Base-by-base conservation (phyloP, 306 rosid species). In the Cicer judaicum region DNA sequence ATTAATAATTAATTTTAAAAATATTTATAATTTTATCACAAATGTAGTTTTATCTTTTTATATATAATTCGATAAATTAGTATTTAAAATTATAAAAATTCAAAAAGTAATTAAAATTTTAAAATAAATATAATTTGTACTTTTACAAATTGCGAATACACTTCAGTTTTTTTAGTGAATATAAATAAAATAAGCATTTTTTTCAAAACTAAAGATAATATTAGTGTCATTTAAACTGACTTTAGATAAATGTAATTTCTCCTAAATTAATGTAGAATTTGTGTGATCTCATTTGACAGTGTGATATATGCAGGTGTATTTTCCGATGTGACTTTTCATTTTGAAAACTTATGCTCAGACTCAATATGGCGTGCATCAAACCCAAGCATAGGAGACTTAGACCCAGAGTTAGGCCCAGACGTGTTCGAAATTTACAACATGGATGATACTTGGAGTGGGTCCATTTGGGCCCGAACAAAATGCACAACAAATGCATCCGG, bases 391-490 rank as follows among this genome's bases (percentile, higher is more conserved):
- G 65, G 82, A 4, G 83, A 84, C 18, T 12, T 10, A 2, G 50
- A 55, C 1, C 90, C 86, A 0, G 68, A 68, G 3, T 0, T 55
- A 0, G 18, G 11, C 1, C 68, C 68, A 0, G 1, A 10, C 6
- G 8, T 24, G 1, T 38, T 11, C 0, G 55, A 56, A 9, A 38
- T 65, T 5, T 81, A 75, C 73, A 8, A 0, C n/a, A 84, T 78
- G 85, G 83, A 79, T 0, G 84, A 86, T 52, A 12, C 16, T 4
- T 86, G 80, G 81, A 77, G 74, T 0, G 93, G 93, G 1, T 70
- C 89, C 1, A 78, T 87, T 16, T 91, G 91, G 91, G 84, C 72
- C 10, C 83, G 93, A 8, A 78, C 93, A 2, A 52, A 7, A 2
- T 91, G 96, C 80, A 7, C 76, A 53, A 70, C 62, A n/a, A 79